These are phyloP conservation scores for Tirmania nivea DNA, from an alignment of 495 filamentous ascomycete genomes.

Conservation along the genomic window DNA sequence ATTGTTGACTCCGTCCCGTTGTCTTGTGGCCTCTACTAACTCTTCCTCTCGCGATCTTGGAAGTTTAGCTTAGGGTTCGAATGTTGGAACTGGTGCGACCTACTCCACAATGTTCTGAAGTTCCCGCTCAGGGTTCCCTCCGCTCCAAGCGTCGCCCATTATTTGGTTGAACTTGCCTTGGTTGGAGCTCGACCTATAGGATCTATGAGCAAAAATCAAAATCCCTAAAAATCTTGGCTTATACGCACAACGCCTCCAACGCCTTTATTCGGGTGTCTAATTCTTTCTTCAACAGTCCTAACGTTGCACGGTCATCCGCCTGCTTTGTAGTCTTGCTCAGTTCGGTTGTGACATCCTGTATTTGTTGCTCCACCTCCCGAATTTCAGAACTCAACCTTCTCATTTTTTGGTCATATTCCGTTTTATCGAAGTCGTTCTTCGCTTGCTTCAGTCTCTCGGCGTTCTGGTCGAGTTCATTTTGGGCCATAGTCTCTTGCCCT, in stretches of 20 bases:
- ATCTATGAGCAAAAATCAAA: not conserved
- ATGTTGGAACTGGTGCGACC: not conserved
- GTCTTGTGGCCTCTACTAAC: conserved; percentile 37
- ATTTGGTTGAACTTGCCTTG: conserved; percentile 40
- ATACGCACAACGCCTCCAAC: conserved; percentile 42
- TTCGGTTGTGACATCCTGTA: conserved; percentile 45
- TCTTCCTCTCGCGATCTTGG: conserved; percentile 16
- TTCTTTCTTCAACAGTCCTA: conserved; percentile 60
- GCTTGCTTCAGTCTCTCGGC: conserved; percentile 37
- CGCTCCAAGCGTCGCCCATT: conserved; percentile 43
- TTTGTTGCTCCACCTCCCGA: conserved; percentile 43
- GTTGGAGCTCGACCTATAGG: conserved; percentile 37
- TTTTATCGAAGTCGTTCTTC: conserved; percentile 35
- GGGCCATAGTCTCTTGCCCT: conserved; percentile 51
- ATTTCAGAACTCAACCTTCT: conserved; percentile 39
- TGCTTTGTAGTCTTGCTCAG: conserved; percentile 58
- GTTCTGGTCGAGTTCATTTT: conserved; percentile 48
- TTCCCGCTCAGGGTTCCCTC: conserved; percentile 43
- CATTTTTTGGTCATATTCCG: conserved; percentile 47
- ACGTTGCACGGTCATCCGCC: conserved; percentile 52
- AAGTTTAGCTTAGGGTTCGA: conserved; percentile 1
- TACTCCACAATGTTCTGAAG: conserved; percentile 44
- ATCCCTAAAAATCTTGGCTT: too few species aligned
- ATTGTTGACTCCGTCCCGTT: conserved; percentile 44
- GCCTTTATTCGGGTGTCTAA: conserved; percentile 45